Evolutionary conservation across 495 filamentous ascomycete species (phyloP), one percentile per base, ranked within the genome.

Genomic region (Articulospora tetracladia): DNA sequence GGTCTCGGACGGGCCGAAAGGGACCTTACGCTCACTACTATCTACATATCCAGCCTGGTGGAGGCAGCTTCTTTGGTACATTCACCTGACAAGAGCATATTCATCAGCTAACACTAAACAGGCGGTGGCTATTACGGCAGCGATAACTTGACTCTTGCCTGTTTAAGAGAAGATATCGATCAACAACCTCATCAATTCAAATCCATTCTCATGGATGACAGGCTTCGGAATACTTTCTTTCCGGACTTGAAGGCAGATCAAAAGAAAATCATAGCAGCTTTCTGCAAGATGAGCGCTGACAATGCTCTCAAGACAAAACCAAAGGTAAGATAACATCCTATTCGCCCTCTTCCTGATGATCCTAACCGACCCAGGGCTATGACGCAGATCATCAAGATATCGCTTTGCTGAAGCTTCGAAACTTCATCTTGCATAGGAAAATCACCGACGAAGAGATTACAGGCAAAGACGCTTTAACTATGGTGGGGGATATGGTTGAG

Each of bases 1-100:
- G 89, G 87, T 93, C 88, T 49, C 83, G 90, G 15, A 95, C 91
- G 1, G 91, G 92, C 22, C 80, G 88, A 50, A 94, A 95, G 68
- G 90, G 92, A 10, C 87, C 90, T 32, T 94, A 94, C 69, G 90
- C 90, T 15, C 86, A 83, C 57, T 95, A 96, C 69, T 94, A 93
- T 74, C 73, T 89, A 13, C 85, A 88, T 62, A 76, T 86, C 53
- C 72, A 84, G 59, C 86, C 86, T 20, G 76, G 75, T 24, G 69
- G 76, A 46, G 62, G 62, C 15, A 83, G 80, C 69, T 85, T 86
- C 63, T 77, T 87, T 39, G 84, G 84, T 86, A 74, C 70, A 83
- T 50, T 48, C 22, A n/a, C 44, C 22, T 8, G 19, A 4, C 25
- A 8, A 50, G 10, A 24, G 3, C 3, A 50, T 4, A 25, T 4